Conservation (phyloP, 352 stramenopile genomes). For the Synura sp. region DNA sequence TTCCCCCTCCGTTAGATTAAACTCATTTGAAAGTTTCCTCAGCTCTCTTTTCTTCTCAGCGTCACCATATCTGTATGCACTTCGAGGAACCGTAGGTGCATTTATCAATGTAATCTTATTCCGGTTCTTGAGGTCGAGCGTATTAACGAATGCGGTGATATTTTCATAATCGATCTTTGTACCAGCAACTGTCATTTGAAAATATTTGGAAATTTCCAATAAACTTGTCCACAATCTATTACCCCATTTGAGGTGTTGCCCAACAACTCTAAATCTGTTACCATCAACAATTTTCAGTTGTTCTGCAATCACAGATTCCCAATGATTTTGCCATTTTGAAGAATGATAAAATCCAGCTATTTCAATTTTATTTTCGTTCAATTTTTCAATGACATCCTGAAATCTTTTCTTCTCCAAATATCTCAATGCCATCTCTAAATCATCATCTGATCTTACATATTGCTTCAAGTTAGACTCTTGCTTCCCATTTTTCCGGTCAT, state of each 20-base stretch:
- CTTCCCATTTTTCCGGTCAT: too few species aligned
- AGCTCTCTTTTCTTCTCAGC: neutral
- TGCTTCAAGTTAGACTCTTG: too few species aligned
- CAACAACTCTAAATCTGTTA: neutral
- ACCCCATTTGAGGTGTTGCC: neutral
- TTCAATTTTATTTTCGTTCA: too few species aligned
- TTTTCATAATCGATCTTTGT: neutral
- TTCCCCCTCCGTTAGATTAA: neutral
- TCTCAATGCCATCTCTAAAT: too few species aligned
- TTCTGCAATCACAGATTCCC: conserved; percentile 2
- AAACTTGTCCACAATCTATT: neutral
- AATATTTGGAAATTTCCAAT: neutral
- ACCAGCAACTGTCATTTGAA: neutral
- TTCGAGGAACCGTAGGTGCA: neutral
- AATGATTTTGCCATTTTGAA: conserved; percentile 5
- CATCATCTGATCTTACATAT: too few species aligned
- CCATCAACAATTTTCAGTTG: conserved; percentile 19
- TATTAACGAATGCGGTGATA: neutral
- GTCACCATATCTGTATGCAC: neutral
- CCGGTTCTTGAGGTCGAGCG: neutral
- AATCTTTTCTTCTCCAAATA: too few species aligned
- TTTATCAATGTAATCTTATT: neutral
- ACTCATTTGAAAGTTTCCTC: neutral
- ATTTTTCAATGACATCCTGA: too few species aligned
- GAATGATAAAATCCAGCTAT: conserved; percentile 33